phyloP scores from a whole-genome alignment of 108 stramenopile species.

The Conticribra weissflogii region DNA sequence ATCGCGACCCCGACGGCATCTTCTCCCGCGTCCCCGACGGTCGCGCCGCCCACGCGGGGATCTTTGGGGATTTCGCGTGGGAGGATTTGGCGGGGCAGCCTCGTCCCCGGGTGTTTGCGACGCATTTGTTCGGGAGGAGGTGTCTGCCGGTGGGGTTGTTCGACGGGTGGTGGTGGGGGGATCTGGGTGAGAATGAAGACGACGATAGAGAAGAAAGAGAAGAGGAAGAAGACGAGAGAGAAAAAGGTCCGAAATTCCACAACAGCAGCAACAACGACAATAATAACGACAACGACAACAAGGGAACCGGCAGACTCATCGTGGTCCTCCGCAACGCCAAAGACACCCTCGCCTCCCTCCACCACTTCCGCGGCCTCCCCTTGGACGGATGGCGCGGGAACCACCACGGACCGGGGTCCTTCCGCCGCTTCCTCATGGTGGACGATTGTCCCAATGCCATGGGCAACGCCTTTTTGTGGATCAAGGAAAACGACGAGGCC shows the following conservation, averaged over 20 bases:
- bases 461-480: slow-evolving; percentile 38
- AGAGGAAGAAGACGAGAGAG: too few relatives aligned
- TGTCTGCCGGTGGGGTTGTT: slow-evolving; percentile 21
- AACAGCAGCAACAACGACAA: neutral
- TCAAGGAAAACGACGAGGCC: slow-evolving; percentile 13
- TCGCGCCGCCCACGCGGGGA: neutral
- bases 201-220: too few relatives aligned
- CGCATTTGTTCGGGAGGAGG: slow-evolving; percentile 31
- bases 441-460: slow-evolving; percentile 34
- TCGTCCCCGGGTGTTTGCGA: slow-evolving; percentile 26
- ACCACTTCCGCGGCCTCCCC: slow-evolving; percentile 33
- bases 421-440: slow-evolving; percentile 20
- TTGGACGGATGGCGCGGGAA: slow-evolving; percentile 40
- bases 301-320: slow-evolving; percentile 36
- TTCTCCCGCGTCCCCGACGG: slow-evolving; percentile 10
- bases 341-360: slow-evolving; percentile 33
- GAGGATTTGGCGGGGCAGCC: slow-evolving; percentile 29
- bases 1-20: slow-evolving; percentile 1
- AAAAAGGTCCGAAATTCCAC: too few relatives aligned
- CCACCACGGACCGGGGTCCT: slow-evolving; percentile 41
- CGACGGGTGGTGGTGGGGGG: neutral
- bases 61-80: slow-evolving; percentile 41
- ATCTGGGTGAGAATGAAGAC: too few relatives aligned
- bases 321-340: slow-evolving; percentile 33
- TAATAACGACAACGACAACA: neutral